A percentile compares a stretch with the other conserved stretches of the same genome.
Evolutionary conservation across 1,284 basidiomycete genomes (phyloP).

Genomic region (Flammula alnicola): DNA sequence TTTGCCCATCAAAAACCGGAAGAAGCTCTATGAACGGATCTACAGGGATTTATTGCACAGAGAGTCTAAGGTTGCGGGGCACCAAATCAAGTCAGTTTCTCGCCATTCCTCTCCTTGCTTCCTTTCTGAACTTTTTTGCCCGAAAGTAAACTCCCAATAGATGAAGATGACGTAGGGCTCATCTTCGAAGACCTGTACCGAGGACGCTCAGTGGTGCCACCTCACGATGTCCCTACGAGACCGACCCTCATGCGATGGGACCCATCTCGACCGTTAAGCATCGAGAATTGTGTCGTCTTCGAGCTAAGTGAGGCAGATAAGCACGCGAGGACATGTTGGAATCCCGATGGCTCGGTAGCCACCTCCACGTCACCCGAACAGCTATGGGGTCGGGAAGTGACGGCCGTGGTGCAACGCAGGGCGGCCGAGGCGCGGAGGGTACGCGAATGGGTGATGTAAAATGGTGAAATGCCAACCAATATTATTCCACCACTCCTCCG

Average conservation of each 20-base stretch:
- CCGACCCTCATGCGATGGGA: conserved; percentile 86
- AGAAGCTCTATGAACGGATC: conserved; percentile 85
- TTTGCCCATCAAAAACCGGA: conserved; percentile 81
- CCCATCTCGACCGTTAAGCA: conserved; percentile 57
- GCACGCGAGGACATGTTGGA: conserved; percentile 61
- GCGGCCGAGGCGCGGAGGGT: conserved; percentile 53
- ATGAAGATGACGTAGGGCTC: conserved; percentile 80
- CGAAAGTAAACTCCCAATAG: conserved; percentile 78
- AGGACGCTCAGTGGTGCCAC: conserved; percentile 80
- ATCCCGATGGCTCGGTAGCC: conserved; percentile 22
- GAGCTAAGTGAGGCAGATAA: conserved; percentile 74
- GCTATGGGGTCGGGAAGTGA: conserved; percentile 70
- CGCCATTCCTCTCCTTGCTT: neutral
- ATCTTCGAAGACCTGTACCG: conserved; percentile 89
- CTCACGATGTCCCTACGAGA: conserved; percentile 70
- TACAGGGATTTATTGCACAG: conserved; percentile 75
- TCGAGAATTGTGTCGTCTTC: conserved; percentile 85
- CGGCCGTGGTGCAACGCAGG: conserved; percentile 57
- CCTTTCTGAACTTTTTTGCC: neutral
- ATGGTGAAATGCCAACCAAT: too few relatives aligned
- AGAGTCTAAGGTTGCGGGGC: conserved; percentile 68
- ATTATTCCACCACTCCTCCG: too few relatives aligned
- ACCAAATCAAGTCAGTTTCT: conserved; percentile 52
- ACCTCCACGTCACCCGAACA: conserved; percentile 37
- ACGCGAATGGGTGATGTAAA: conserved; percentile 46